Base-by-base conservation (phyloP, 2,329 filamentous ascomycete genomes). In the Corynespora cassiicola region DNA sequence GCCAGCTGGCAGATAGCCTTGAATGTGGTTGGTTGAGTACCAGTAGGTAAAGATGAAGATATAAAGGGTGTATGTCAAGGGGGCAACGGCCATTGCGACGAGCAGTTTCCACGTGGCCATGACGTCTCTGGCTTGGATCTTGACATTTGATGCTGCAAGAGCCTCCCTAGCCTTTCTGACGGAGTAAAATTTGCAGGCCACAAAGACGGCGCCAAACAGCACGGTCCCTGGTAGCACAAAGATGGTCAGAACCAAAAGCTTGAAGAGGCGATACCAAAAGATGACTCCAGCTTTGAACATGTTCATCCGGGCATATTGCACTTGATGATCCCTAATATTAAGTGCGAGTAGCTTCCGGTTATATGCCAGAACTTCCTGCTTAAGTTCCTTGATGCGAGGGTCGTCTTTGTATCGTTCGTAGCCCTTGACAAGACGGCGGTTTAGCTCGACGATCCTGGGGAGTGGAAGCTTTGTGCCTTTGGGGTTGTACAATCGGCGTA, bases 351-450 rank as follows among this genome's bases (percentile, higher is more conserved):
- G 81, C 63, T 91, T 83, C 51, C 84, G 83, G 73, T 97, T 96
- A 76, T 97, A 99, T 34, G 84, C 80, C 48, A 85, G 82, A 45
- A 97, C 88, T 5, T 85, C 81, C 31, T 84, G 80, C 56, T 87
- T 87, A 27, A 96, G 75, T 16, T 82, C 76, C 26, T 88, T 76
- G 53, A 97, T 90, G 30, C 91, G 84, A 39, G 86, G 86, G 58
- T 97, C 90, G 46, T 95, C 85, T 73, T 96, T 95, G 77, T 92
- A 96, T 39, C 87, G 85, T 37, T 88, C 88, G 63, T 96, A 99
- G 17, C 92, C 92, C 68, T 92, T 86, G 40, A 95, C 87, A 5
- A 99, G 79, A 22, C 92, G 85, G 34, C 92, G 82, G 71, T 97
- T 97, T 34, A 99, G 81, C 72, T 99, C 94, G 20, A 97, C 88